These are phyloP conservation scores for Fusarium sterilihyphosum DNA, from an alignment of 2,329 filamentous ascomycete species.

Conservation along the genomic window DNA sequence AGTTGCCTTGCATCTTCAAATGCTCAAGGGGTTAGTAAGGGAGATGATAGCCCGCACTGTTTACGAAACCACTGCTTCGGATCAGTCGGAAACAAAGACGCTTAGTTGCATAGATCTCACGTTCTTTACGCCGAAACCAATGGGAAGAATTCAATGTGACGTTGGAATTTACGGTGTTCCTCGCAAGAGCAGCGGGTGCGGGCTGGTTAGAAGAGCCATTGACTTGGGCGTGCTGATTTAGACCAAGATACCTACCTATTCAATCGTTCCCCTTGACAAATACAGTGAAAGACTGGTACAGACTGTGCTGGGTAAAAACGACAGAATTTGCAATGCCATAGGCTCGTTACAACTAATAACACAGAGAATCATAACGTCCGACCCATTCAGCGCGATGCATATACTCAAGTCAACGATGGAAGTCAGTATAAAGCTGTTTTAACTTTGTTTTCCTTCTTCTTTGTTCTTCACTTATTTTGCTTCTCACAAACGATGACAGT, in stretches of 20 bases:
- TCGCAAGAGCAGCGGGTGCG: no score
- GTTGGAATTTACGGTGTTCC: neutral
- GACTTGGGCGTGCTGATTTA: rapidly evolving
- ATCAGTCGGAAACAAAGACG: neutral
- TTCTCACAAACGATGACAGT: neutral
- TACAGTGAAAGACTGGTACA: rapidly evolving
- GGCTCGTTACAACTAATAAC: no score
- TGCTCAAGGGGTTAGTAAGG: neutral
- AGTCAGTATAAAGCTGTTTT: no score
- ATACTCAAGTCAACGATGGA: neutral
- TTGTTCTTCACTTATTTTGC: no score
- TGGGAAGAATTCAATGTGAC: rapidly evolving
- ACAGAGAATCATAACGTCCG: no score
- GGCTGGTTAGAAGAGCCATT: rapidly evolving
- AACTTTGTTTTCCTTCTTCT: no score
- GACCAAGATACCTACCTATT: neutral
- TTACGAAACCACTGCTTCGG: neutral
- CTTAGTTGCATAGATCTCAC: no score
- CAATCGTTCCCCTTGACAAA: no score
- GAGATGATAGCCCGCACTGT: rapidly evolving
- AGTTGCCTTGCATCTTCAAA: neutral
- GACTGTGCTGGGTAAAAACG: no score
- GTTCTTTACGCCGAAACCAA: neutral
- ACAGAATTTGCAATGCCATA: no score
- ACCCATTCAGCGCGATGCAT: neutral